Conservation (phyloP, 371 early-diverging fungal genomes). For the Nosema muscidifuracis region DNA sequence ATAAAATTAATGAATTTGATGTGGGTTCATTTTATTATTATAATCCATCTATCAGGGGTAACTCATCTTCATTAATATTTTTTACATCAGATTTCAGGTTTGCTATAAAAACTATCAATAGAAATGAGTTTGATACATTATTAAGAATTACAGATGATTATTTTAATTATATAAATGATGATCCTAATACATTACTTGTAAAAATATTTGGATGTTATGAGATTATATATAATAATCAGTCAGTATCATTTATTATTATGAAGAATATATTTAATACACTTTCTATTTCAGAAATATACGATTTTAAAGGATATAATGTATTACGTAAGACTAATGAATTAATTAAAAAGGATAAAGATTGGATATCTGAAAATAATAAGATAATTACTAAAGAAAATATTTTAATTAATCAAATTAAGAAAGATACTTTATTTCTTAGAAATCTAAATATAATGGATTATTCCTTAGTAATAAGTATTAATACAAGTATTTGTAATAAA, state of each 20-base stretch:
- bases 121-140: conserved; percentile 33
- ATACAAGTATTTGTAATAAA: not conserved
- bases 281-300: conserved; percentile 29
- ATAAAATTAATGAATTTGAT: not conserved
- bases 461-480: conserved; percentile 34
- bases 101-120: conserved; percentile 44
- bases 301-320: conserved; percentile 53
- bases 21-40: conserved; percentile 2
- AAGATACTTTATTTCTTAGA: conserved; percentile 44
- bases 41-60: conserved; percentile 31
- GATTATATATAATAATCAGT: not conserved
- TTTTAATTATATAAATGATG: conserved; percentile 7
- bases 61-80: conserved; percentile 39
- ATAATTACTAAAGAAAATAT: not conserved
- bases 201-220: conserved; percentile 36
- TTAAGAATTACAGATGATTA: conserved; percentile 26
- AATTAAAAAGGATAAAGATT: conserved; percentile 39
- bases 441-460: conserved; percentile 54
- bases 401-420: conserved; percentile 21
- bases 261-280: conserved; percentile 37
- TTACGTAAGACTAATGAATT: conserved; percentile 7
- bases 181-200: conserved; percentile 24
- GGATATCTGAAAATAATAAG: conserved; percentile 22
- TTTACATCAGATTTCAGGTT: conserved; percentile 43
- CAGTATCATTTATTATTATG: conserved; percentile 48